Percentiles rank a stretch among this genome's conserved stretches.
phyloP scores from a whole-genome alignment of 805 yeast species.

The Candida silvatica region DNA sequence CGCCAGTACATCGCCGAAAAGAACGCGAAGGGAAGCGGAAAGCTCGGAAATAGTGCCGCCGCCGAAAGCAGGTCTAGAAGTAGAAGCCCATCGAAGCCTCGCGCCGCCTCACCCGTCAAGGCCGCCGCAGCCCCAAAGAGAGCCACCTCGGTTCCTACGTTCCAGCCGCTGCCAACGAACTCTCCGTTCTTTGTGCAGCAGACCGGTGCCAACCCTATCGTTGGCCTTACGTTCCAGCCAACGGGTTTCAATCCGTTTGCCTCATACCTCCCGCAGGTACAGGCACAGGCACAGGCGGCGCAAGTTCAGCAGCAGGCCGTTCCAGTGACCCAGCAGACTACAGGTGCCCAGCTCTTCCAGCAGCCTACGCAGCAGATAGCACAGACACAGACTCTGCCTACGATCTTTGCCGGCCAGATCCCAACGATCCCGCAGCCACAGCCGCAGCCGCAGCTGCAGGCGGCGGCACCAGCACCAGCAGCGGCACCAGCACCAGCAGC shows the following conservation, averaged over 20 bases:
- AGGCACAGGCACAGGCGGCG: no score
- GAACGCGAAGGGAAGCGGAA: conserved; percentile 26
- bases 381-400: no score
- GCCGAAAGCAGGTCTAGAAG: conserved; percentile 7
- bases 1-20: conserved; percentile 69
- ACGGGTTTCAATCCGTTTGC: conserved; percentile 22
- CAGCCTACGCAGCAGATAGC: no score
- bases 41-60: conserved; percentile 9
- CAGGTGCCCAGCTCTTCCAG: no score
- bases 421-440: no score
- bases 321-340: no score
- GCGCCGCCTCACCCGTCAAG: conserved; percentile 9
- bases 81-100: conserved; percentile 11
- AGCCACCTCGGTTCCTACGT: conserved; percentile 4
- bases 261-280: not conserved
- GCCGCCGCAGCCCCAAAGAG: conserved; percentile 9
- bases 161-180: conserved; percentile 3
- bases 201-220: conserved; percentile 3
- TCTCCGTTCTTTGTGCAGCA: not conserved
- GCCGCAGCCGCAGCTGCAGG: no score
- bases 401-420: no score
- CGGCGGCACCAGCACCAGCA: no score
- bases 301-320: no score
- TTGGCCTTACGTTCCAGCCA: conserved; percentile 17
- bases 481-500: no score